A percentile compares a stretch with the other conserved stretches of the same genome.
phyloP scores from a whole-genome alignment of 2,329 filamentous ascomycete species.

The Xylogone sp. region DNA sequence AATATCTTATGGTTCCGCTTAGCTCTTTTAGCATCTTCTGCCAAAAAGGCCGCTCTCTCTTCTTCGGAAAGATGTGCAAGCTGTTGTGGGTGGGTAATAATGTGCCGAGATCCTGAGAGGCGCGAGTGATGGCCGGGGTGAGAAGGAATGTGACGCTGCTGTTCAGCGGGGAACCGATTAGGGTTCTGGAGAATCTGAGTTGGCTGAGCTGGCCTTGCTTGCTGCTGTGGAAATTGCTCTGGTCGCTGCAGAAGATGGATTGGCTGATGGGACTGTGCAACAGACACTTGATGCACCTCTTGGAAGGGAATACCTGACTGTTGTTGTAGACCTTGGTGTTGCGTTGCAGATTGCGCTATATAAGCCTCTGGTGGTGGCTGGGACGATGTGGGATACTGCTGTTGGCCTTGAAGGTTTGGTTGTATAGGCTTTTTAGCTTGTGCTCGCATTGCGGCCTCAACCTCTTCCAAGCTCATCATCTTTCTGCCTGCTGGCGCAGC shows the following conservation, averaged over 20 bases:
- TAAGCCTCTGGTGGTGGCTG: slow-evolving; percentile 11
- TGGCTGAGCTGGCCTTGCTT: slow-evolving; percentile 51
- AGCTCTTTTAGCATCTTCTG: slow-evolving; percentile 89
- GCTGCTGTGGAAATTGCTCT: slow-evolving; percentile 17
- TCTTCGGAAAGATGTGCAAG: slow-evolving; percentile 76
- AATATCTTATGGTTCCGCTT: slow-evolving; percentile 99
- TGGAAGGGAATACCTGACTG: background rate
- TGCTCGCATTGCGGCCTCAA: slow-evolving; percentile 85
- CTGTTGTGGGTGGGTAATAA: slow-evolving; percentile 69
- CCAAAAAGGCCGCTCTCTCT: slow-evolving; percentile 77
- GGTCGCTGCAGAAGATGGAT: slow-evolving; percentile 25
- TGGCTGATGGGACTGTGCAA: slow-evolving; percentile 17
- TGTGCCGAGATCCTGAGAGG: slow-evolving; percentile 36
- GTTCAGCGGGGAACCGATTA: slow-evolving; percentile 56
- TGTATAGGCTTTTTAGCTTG: slow-evolving; percentile 53
- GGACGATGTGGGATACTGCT: slow-evolving; percentile 8
- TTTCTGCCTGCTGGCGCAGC: slow-evolving; percentile 51
- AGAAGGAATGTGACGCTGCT: slow-evolving; percentile 31
- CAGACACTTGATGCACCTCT: slow-evolving; percentile 7
- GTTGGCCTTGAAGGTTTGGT: slow-evolving; percentile 22
- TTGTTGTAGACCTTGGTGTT: slow-evolving; percentile 12
- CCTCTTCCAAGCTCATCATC: slow-evolving; percentile 94
- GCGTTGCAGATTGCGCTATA: slow-evolving; percentile 16
- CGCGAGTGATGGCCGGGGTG: slow-evolving; percentile 27
- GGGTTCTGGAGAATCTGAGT: slow-evolving; percentile 79